Evolutionary conservation across 208 protist species (phyloP), one percentile per base, ranked within the genome.

Genomic region (Leptomonas seymouri): DNA sequence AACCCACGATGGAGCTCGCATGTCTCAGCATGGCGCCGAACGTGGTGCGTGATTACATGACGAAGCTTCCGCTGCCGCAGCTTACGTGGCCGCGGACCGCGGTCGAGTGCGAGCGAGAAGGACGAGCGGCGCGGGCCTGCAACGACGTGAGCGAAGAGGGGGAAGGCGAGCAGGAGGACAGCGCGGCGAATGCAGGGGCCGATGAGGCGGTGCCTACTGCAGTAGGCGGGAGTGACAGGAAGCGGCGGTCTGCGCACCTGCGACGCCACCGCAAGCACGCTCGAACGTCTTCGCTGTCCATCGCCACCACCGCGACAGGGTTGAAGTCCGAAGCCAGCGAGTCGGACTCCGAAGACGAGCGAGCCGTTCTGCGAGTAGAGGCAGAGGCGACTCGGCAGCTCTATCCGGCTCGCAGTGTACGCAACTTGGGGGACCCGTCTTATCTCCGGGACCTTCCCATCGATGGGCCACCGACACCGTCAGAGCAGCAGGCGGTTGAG

Each of bases 401-500:
- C 39, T 84, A 86, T 74, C 81, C 81, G 9, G 72, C 81, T 1
- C 77, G 81, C 42, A 39, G 39, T 28, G 25, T 86, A 4, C 28
- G n/a, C 31, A 48, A 63, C 34, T 27, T 58, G 12, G 56, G 56
- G 8, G 63, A 67, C n/a, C 31, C 54, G 25, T 12, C 31, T 4
- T 64, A 62, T 34, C 63, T 91, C 16, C 73, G 64, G 11, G 77
- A 78, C 67, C 78, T 90, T 18, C 82, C 87, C 15, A 67, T 73
- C 3, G 84, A 87, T 28, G 49, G 63, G 15, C 61, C 75, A 3
- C 81, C 86, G 6, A 78, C 82, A 18, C 27, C 60, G 51, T 67
- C 49, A 16, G 76, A 88, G 60, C 59, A 67, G 51, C 25, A 50
- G 20, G 72, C 64, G 41, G 80, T 85, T 23, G 70, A 76, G 48